Conservation (phyloP, 2,329 filamentous ascomycete genomes). For the Claviceps lovelessii region DNA sequence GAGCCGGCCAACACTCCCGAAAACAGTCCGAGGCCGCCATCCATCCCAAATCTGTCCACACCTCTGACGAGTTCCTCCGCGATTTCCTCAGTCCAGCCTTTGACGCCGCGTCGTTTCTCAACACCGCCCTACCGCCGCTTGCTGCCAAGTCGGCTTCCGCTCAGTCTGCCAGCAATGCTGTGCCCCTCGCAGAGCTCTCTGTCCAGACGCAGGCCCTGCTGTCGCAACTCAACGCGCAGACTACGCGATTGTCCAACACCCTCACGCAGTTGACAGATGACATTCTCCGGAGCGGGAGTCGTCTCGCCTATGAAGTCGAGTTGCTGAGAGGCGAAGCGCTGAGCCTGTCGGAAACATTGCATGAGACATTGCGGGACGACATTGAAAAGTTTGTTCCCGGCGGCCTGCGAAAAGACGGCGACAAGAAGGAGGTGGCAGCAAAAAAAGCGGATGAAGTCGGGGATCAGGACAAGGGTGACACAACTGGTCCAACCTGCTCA, state of each 20-base stretch:
- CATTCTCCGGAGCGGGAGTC: slow-evolving; percentile 74
- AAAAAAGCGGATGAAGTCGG: slow-evolving; percentile 4
- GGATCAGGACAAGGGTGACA: slow-evolving; percentile 12
- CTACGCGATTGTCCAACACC: slow-evolving; percentile 63
- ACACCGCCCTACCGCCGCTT: slow-evolving; percentile 59
- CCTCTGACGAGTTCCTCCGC: slow-evolving; percentile 56
- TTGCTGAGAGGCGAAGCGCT: slow-evolving; percentile 77
- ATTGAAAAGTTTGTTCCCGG: slow-evolving; percentile 56
- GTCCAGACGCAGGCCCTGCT: slow-evolving; percentile 71
- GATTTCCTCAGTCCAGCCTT: slow-evolving; percentile 66
- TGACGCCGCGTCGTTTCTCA: slow-evolving; percentile 75
- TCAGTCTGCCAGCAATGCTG: slow-evolving; percentile 19
- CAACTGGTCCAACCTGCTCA: slow-evolving; percentile 5
- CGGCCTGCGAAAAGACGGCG: slow-evolving; percentile 24
- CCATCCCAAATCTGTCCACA: slow-evolving; percentile 43
- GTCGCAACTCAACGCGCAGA: slow-evolving; percentile 78
- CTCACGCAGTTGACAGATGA: slow-evolving; percentile 89
- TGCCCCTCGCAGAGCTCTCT: slow-evolving; percentile 62
- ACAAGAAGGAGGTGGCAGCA: slow-evolving; percentile 9
- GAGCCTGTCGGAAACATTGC: slow-evolving; percentile 63
- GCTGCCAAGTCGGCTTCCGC: slow-evolving; percentile 25
- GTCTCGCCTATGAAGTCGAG: slow-evolving; percentile 89
- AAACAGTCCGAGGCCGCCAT: slow-evolving; percentile 23
- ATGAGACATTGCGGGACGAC: slow-evolving; percentile 56
- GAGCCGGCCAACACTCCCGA: slow-evolving; percentile 26